Evolutionary conservation across 176 grass and related monocot genomes (phyloP), one percentile per base, ranked within the genome.

Genomic region (Phoenix roebelenii): DNA sequence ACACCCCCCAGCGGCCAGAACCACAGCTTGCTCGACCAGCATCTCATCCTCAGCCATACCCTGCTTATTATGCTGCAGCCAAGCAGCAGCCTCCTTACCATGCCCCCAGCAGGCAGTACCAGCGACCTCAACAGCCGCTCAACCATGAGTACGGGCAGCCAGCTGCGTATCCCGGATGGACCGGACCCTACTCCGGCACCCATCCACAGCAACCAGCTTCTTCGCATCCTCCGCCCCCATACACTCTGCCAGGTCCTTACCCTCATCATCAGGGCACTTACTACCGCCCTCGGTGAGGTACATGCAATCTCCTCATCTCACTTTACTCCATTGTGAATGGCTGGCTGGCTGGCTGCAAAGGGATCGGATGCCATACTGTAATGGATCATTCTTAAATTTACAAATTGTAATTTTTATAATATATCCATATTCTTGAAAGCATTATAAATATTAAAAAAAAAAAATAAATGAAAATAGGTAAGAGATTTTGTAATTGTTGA

Each of bases 121-220:
- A 66, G 54, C 72, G 65, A 28, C 72, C 71, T 1, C 72, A 64
- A 44, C 73, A 66, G 62, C 60, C 48, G 0, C 61, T 50, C 54
- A 72, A 56, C 32, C 81, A 85, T 51, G 84, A 92, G 23, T 92
- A 88, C 0, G 93, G 87, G 16, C 93, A 98, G 61, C 87, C 84
- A 3, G 84, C 3, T 25, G 24, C 84, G 18, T 98, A 98, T 71
- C 93, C 87, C 49, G 93, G 87, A 71, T 98, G 93, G 93, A 81
- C 78, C 0, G 87, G 87, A 16, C 84, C 76, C 0, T 92, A 98
- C 79, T 89, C 85, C 76, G 89, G 92, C 51, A 64, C 79, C 14
- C 90, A 89, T 35, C 71, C 19, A 0, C 79, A 63, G 50, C 81
- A 32, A 4, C 29, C 70, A 3, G 83, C 76, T 15, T 79, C 76